phyloP scores from a whole-genome alignment of 1,284 basidiomycete species.

The Cronartium quercuum region DNA sequence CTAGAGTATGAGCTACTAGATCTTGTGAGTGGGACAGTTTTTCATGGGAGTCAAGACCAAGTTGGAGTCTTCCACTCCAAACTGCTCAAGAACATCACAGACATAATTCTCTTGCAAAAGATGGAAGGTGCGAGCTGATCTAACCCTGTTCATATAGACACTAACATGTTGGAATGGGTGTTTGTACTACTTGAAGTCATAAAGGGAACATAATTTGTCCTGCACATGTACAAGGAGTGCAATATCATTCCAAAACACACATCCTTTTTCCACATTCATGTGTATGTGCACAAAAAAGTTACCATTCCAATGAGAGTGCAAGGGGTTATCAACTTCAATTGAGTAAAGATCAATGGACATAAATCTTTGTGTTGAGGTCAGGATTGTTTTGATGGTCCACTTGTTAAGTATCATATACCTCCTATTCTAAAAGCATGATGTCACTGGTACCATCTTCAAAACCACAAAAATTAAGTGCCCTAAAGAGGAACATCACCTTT shows the following conservation, averaged over 20 bases:
- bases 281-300: neutral
- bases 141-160: neutral
- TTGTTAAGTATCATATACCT: neutral
- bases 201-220: neutral
- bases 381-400: neutral
- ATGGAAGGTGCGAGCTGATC: neutral
- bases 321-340: neutral
- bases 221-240: neutral
- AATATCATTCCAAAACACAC: neutral
- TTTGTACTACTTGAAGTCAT: neutral
- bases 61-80: neutral
- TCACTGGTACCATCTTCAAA: neutral
- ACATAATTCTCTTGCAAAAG: neutral
- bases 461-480: neutral
- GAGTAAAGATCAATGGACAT: neutral
- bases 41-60: neutral
- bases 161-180: neutral
- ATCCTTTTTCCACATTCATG: neutral
- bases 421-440: neutral
- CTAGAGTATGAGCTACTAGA: no score
- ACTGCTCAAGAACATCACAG: neutral
- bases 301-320: neutral
- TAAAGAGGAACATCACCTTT: neutral
- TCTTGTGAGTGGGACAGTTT: no score
- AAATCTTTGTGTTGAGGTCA: neutral